Evolutionary conservation across 2,329 filamentous ascomycete species (phyloP).

Genomic region (Penicillium freii): DNA sequence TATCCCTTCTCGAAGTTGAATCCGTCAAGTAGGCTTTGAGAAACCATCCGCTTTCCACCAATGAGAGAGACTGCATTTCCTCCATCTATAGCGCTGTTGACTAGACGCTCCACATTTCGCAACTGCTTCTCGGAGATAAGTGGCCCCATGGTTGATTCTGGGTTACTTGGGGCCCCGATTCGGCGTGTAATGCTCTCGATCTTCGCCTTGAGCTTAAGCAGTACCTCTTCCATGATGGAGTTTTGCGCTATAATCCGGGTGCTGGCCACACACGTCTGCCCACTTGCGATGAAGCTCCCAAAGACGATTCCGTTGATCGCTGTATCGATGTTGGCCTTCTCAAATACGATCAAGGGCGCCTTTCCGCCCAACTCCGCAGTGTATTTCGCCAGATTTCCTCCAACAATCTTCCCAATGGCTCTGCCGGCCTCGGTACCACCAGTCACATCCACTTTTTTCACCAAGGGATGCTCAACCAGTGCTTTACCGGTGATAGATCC

Average conservation of each 20-base stretch:
- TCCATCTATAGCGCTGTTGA: conserved; percentile 4
- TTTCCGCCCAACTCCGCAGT: conserved; percentile 41
- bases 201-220: conserved; percentile 42
- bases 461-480: conserved; percentile 30
- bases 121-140: conserved; percentile 19
- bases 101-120: conserved; percentile 12
- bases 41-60: conserved; percentile 16
- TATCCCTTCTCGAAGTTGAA: conserved; percentile 18
- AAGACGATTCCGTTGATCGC: conserved; percentile 38
- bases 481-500: conserved; percentile 48
- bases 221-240: conserved; percentile 40
- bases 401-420: conserved; percentile 34
- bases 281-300: conserved; percentile 53
- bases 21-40: conserved; percentile 14
- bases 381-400: conserved; percentile 35
- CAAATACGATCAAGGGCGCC: conserved; percentile 37
- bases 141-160: conserved; percentile 20
- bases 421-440: conserved; percentile 34
- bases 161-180: conserved; percentile 18
- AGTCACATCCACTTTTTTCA: conserved; percentile 38
- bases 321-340: conserved; percentile 32
- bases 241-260: conserved; percentile 54
- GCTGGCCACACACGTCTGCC: conserved; percentile 57
- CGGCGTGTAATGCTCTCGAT: conserved; percentile 46
- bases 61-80: background rate